Evolutionary conservation across 148 eudicot species (phyloP).

Genomic region (Arctostaphylos glauca): DNA sequence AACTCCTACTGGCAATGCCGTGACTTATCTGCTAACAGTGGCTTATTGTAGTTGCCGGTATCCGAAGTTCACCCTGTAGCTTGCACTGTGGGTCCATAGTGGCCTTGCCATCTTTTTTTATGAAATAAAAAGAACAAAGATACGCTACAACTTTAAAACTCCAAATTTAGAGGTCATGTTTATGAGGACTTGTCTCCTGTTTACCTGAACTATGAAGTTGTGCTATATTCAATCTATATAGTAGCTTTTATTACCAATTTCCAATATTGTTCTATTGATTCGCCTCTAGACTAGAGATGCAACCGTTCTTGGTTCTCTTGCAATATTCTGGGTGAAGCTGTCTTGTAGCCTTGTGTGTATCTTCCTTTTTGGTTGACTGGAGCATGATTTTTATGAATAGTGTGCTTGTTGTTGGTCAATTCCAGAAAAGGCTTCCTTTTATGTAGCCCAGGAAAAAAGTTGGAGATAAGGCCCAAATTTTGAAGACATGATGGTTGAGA

Average conservation of each 20-base stretch:
- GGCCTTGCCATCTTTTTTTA: too few relatives aligned
- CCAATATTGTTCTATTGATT: not conserved
- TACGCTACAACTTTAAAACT: too few relatives aligned
- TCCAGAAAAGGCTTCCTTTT: slow-evolving; percentile 62
- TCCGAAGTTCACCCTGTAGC: not conserved
- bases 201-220: not conserved
- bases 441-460: slow-evolving; percentile 57
- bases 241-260: too few relatives aligned
- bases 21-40: not conserved
- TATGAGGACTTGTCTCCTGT: not conserved
- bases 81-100: too few relatives aligned
- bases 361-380: not conserved
- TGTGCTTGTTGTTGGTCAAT: not conserved
- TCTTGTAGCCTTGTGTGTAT: not conserved
- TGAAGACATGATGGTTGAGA: too few relatives aligned
- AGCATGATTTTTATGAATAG: not conserved
- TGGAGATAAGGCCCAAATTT: slow-evolving; percentile 43
- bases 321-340: not conserved
- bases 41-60: not conserved
- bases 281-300: not conserved
- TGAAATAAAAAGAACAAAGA: too few relatives aligned
- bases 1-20: not conserved
- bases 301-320: not conserved
- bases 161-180: not conserved
- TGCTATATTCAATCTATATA: not conserved